phyloP scores from a whole-genome alignment of 495 filamentous ascomycete genomes.

The Amphirosellinia nigrospora region DNA sequence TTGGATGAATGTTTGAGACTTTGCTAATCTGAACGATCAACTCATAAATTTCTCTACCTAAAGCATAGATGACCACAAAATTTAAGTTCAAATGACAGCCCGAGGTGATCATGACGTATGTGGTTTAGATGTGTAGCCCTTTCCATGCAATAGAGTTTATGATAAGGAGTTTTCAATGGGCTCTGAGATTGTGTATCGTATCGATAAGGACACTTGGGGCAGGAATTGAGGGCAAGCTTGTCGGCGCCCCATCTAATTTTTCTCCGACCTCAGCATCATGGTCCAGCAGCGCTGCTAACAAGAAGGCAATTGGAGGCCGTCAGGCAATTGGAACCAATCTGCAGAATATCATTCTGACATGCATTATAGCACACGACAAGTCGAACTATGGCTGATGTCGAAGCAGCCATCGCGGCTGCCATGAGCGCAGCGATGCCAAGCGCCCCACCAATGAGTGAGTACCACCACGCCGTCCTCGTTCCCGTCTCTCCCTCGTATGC shows the following conservation, averaged over 20 bases:
- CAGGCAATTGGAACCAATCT: conserved; percentile 12
- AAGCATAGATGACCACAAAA: too few relatives aligned
- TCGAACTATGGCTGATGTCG: conserved; percentile 41
- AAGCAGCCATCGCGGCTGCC: conserved; percentile 41
- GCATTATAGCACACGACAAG: conserved; percentile 26
- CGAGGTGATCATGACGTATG: too few relatives aligned
- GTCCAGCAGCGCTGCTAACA: conserved; percentile 6
- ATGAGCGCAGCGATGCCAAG: conserved; percentile 33
- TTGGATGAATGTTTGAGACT: too few relatives aligned
- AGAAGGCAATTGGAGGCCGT: conserved; percentile 3
- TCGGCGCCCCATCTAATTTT: conserved; percentile 50
- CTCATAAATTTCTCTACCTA: too few relatives aligned
- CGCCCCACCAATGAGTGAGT: conserved; percentile 38
- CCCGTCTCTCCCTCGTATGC: neutral
- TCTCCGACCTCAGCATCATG: conserved; percentile 41
- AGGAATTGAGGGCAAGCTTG: conserved; percentile 53
- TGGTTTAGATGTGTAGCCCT: too few relatives aligned
- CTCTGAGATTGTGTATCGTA: conserved; percentile 48
- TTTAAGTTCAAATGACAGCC: too few relatives aligned
- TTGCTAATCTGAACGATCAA: too few relatives aligned
- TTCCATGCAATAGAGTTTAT: neutral
- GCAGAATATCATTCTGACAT: conserved; percentile 23
- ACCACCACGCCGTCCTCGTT: neutral
- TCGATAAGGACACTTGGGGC: conserved; percentile 43
- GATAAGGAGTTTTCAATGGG: conserved; percentile 9